These are phyloP conservation scores for Blastobotrys aristatus DNA, from an alignment of 1,139 yeast genomes.

Conservation along the genomic window DNA sequence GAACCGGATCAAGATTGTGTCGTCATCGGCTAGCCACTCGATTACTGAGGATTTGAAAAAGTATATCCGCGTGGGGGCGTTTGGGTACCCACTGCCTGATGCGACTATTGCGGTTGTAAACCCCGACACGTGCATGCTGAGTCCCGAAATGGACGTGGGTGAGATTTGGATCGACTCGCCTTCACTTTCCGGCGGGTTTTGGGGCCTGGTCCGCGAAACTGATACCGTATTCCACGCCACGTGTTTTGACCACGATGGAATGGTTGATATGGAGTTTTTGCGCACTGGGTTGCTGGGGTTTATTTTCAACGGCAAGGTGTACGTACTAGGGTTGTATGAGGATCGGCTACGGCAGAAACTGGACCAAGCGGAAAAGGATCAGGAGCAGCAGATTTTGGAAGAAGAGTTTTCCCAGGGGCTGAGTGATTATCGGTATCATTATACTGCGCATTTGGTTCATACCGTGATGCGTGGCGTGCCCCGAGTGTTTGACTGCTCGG, in stretches of 20 bases:
- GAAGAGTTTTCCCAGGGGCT: background rate
- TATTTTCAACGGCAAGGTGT: constrained; percentile 78
- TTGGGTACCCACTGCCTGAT: constrained; percentile 92
- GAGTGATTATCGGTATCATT: constrained; percentile 55
- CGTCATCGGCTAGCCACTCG: constrained; percentile 43
- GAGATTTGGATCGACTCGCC: constrained; percentile 96
- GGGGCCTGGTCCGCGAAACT: constrained; percentile 67
- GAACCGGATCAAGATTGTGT: constrained; percentile 66
- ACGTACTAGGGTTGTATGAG: constrained; percentile 82
- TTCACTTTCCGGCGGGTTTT: constrained; percentile 81
- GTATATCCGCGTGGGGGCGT: constrained; percentile 71
- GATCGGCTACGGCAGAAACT: constrained; percentile 72
- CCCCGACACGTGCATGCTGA: constrained; percentile 74
- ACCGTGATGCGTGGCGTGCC: constrained; percentile 80
- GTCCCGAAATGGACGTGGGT: constrained; percentile 77
- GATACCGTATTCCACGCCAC: constrained; percentile 76
- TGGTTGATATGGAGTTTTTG: constrained; percentile 69
- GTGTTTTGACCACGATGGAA: constrained; percentile 65
- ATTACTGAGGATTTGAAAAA: constrained; percentile 44
- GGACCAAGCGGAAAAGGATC: constrained; percentile 44
- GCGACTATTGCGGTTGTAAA: constrained; percentile 90
- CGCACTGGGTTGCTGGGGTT: constrained; percentile 91
- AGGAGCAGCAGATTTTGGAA: constrained; percentile 16
- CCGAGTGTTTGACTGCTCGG: constrained; percentile 82
- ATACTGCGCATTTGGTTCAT: constrained; percentile 74